Percentiles rank a stretch among this genome's conserved stretches.
These are phyloP conservation scores for Acanthamoeba healyi DNA, from an alignment of 208 protist species.

Conservation along the genomic window DNA sequence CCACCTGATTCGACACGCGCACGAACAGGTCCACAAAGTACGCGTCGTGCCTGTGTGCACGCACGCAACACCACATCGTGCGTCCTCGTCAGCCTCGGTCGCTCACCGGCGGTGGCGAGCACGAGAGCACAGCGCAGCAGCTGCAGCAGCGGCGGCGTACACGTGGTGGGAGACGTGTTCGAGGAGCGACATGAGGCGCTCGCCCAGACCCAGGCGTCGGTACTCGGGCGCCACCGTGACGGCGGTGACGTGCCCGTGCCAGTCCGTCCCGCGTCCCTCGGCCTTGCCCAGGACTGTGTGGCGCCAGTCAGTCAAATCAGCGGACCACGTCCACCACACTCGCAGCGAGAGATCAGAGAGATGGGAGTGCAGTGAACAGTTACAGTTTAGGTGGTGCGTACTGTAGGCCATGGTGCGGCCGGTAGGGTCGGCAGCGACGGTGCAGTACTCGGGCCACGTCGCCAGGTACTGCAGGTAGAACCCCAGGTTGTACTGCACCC, in stretches of 20 bases:
- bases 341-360: background rate
- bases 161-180: conserved; percentile 93
- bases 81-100: too few relatives aligned
- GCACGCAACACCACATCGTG: too few relatives aligned
- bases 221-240: conserved; percentile 98
- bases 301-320: background rate
- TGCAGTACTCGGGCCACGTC: conserved; percentile 97
- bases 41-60: conserved; percentile 91
- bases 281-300: conserved; percentile 95
- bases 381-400: too few relatives aligned
- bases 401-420: conserved; percentile 96
- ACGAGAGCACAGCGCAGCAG: too few relatives aligned
- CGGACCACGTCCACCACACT: background rate
- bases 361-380: background rate
- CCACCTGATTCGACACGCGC: conserved; percentile 97
- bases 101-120: too few relatives aligned
- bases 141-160: too few relatives aligned
- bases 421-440: conserved; percentile 93
- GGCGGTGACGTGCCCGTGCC: conserved; percentile 99
- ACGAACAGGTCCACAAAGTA: conserved; percentile 99
- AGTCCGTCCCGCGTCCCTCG: conserved; percentile 95
- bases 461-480: conserved; percentile 99
- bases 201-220: conserved; percentile 94
- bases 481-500: conserved; percentile 93
- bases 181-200: conserved; percentile 96